phyloP scores from a whole-genome alignment of 306 rosid genomes.

The Fragaria iinumae region DNA sequence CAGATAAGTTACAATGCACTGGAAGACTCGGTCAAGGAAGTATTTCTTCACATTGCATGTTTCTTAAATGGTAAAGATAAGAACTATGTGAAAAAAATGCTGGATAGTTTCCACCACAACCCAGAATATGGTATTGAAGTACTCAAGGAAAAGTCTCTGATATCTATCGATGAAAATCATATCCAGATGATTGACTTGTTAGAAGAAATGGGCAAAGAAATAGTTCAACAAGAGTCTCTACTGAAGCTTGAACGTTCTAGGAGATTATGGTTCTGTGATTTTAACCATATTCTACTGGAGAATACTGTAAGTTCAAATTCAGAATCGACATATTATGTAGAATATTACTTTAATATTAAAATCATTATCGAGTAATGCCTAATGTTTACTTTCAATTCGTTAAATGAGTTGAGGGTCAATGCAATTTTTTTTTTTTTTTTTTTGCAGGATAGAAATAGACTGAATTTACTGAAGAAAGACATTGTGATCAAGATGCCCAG shows the following conservation, averaged over 20 bases:
- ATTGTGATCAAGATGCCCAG: not conserved
- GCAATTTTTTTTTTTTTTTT: too few species aligned
- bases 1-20: too few species aligned
- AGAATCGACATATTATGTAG: not conserved
- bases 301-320: not conserved
- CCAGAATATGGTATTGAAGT: not conserved
- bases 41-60: too few species aligned
- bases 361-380: too few species aligned
- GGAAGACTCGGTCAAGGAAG: too few species aligned
- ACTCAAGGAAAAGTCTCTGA: not conserved
- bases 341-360: too few species aligned
- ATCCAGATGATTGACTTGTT: not conserved
- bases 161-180: not conserved
- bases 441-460: not conserved
- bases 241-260: not conserved
- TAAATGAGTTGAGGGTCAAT: too few species aligned
- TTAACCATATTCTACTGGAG: not conserved
- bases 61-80: too few species aligned
- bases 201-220: not conserved
- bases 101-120: not conserved
- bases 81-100: not conserved
- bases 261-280: not conserved
- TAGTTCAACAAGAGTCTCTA: not conserved
- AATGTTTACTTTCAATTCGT: too few species aligned
- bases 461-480: not conserved